Evolutionary conservation across 2,329 filamentous ascomycete genomes (phyloP).

Genomic region (Periconia macrospinosa): DNA sequence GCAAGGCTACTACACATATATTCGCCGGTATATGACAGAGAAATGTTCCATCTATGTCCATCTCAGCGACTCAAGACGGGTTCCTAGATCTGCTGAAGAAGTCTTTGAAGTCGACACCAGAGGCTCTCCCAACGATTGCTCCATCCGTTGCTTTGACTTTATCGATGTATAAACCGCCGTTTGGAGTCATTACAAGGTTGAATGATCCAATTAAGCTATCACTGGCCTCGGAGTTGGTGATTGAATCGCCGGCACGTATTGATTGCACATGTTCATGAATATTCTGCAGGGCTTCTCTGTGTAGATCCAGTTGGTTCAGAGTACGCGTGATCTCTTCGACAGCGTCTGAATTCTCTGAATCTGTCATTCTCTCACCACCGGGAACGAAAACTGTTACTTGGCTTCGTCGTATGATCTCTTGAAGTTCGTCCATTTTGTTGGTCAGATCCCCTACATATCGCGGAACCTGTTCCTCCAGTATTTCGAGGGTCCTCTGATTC

Average conservation of each 20-base stretch:
- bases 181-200: not conserved
- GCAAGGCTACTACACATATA: no score
- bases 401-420: not conserved
- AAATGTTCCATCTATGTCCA: no score
- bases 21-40: no score
- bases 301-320: not conserved
- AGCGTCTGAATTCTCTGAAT: not conserved
- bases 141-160: not conserved
- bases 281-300: not conserved
- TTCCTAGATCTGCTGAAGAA: not conserved
- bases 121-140: not conserved
- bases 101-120: not conserved
- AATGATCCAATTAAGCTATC: not conserved
- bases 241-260: not conserved
- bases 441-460: not conserved
- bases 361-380: not conserved
- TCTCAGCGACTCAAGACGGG: not conserved
- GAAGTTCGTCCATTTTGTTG: not conserved
- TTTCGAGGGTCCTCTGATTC: not conserved
- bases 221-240: not conserved
- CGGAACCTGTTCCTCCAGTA: not conserved
- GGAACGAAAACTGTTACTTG: not conserved
- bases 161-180: not conserved
- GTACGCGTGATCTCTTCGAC: not conserved
- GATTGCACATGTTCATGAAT: not conserved